Base-by-base conservation (phyloP, 345 rosid species). In the Ricinus communis region DNA sequence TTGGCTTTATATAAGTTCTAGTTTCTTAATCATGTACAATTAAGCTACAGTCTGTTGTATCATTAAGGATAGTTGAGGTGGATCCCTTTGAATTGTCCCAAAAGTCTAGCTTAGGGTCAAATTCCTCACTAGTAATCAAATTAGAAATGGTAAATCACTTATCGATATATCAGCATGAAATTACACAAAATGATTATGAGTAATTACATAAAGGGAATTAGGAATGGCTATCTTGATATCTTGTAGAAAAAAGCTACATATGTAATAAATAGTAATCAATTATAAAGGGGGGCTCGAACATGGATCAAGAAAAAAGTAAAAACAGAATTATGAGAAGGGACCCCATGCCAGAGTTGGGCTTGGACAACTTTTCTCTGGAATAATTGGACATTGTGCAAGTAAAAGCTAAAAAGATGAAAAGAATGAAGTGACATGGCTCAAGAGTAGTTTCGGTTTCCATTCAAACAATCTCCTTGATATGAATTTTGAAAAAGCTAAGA, bases 251-350 rank as follows among this genome's bases (percentile, higher is more conserved):
- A 65, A 56, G 70, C 62, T 6, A 41, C 0, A 19, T 13, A 65
- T 66, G 8, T 54, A 74, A 71, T 74, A 71, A 74, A 69, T 60
- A 68, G 65, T 72, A 73, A 74, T 71, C n/a, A 50, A 75, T 70
- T 60, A 68, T 33, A 68, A 73, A 62, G 78, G 70, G 1, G 22
- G 33, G 33, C 1, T 13, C 15, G 6, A 53, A 60, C 77, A 22
- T 33, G 67, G 71, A 68, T 72, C 69, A 52, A 30, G 71, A 36
- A 61, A 4, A 28, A 74, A 77, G 68, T 73, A 78, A 61, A 80
- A 78, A 71, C 74, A 65, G 63, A 78, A 72, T 71, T 16, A 68
- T 41, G 62, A 71, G n/a, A 25, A 8, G 74, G 47, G 79, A 70
- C 79, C 84, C 80, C 72, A 33, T 33, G 10, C 43, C 5, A 76